Evolutionary conservation across 495 filamentous ascomycete genomes (phyloP), one percentile per base, ranked within the genome.

Genomic region (Darksidea phi): DNA sequence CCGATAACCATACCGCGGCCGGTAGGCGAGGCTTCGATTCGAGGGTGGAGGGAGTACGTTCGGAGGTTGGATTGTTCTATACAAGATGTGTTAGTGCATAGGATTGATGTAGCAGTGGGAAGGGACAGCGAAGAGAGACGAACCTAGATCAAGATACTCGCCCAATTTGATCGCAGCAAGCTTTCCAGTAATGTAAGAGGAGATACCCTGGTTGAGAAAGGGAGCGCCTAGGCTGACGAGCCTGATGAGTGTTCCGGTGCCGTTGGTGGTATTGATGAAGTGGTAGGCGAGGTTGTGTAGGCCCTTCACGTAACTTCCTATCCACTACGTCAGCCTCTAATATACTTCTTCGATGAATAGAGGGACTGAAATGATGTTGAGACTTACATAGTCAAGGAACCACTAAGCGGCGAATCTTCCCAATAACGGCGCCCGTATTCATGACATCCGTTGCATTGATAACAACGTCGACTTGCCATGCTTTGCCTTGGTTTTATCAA

Each of bases 221-320:
- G 66, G 68, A 0, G 73, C 66, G 12, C 61, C 71, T 8, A 66
- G 61, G 12, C 67, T 76, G 8, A 72, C 70, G 25, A 80, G 32
- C 58, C 77, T 78, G 64, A 81, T 68, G 32, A 81, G 71, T 6
- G 71, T 75, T 55, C 69, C 25, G 59, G 68, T 12, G 47, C 46
- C 20, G 58, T 64, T 26, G 0, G 61, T 64, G 6, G 62, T 66
- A 8, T 72, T 69, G 37, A 80, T 57, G 57, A 79, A 78, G 10
- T 71, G 65, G 17, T 72, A 70, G 0, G 75, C 67, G 17, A 77
- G 65, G 50, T 74, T 67, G 54, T 75, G 78, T 7, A 70, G 63
- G 20, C 78, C 79, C 36, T 76, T 76, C 17, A 78, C 48, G 66
- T 79, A 41, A 76, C 66, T 61, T 80, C 77, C 75, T 75, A 17